Percentiles rank a stretch among this genome's conserved stretches.
These are phyloP conservation scores for Trichosporon asahii DNA, from an alignment of 1,284 basidiomycete species.

Conservation along the genomic window DNA sequence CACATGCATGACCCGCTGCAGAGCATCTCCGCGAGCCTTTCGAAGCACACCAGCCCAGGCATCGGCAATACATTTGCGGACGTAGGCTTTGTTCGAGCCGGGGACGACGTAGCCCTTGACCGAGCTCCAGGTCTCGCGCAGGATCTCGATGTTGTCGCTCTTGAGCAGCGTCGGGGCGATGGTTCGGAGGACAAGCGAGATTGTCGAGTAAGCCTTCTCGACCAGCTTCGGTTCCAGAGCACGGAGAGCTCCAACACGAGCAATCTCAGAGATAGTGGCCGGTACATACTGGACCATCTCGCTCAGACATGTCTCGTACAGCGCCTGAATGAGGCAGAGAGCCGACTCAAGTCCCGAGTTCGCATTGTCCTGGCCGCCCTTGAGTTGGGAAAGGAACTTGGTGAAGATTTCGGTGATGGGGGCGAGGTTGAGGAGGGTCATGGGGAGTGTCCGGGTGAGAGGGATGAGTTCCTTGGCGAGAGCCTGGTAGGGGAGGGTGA, in stretches of 20 bases:
- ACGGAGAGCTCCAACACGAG: conserved; percentile 40
- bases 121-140: conserved; percentile 37
- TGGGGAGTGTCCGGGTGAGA: conserved; percentile 70
- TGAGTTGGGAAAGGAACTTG: conserved; percentile 56
- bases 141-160: conserved; percentile 25
- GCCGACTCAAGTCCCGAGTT: conserved; percentile 48
- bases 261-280: conserved; percentile 31
- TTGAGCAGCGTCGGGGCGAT: conserved; percentile 40
- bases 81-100: conserved; percentile 42
- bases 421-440: conserved; percentile 74
- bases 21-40: conserved; percentile 42
- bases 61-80: conserved; percentile 49
- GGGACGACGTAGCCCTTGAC: conserved; percentile 40
- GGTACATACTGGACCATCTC: conserved; percentile 39
- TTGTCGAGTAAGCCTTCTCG: conserved; percentile 48
- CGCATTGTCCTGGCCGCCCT: conserved; percentile 34
- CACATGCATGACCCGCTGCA: conserved; percentile 33
- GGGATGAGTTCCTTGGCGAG: conserved; percentile 63
- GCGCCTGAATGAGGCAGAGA: conserved; percentile 43
- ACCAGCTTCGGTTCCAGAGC: conserved; percentile 47
- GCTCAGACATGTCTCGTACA: conserved; percentile 53
- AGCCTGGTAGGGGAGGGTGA: conserved; percentile 68
- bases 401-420: conserved; percentile 55
- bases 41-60: conserved; percentile 49
- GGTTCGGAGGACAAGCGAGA: conserved; percentile 45